Conservation (phyloP, 768 basidiomycete genomes). For the Termitomyces sp. region DNA sequence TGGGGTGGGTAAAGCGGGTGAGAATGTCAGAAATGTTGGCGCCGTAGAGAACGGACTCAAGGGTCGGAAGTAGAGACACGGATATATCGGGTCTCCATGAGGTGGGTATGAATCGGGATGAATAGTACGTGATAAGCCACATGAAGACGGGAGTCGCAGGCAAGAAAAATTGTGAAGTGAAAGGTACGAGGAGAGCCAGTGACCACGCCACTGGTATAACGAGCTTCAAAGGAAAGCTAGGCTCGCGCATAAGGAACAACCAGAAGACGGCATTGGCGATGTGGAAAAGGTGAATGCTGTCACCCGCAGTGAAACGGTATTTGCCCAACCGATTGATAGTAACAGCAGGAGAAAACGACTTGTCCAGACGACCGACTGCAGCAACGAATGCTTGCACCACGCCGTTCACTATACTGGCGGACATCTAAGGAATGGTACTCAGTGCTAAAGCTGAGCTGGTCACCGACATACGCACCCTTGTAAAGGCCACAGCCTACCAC, state of each 20-base stretch:
- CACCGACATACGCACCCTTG: background rate
- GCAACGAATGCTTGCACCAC: constrained; percentile 48
- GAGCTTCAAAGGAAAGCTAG: constrained; percentile 72
- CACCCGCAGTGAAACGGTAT: constrained; percentile 53
- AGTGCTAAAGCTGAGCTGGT: background rate
- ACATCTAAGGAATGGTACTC: constrained; percentile 6
- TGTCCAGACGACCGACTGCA: constrained; percentile 68
- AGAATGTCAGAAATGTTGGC: constrained; percentile 98
- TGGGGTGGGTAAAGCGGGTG: constrained; percentile 88
- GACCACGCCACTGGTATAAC: constrained; percentile 70
- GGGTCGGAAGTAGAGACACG: constrained; percentile 89
- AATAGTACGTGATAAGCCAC: constrained; percentile 86
- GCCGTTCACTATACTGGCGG: constrained; percentile 17
- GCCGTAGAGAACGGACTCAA: constrained; percentile 93
- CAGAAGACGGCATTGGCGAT: constrained; percentile 62
- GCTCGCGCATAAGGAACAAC: constrained; percentile 68
- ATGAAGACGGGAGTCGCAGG: constrained; percentile 85
- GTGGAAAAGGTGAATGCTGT: constrained; percentile 65
- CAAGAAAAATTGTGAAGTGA: constrained; percentile 88
- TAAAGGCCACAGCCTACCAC: background rate
- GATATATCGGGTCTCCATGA: constrained; percentile 77
- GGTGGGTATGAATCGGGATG: constrained; percentile 81
- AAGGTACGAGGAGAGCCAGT: constrained; percentile 70
- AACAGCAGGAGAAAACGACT: constrained; percentile 67
- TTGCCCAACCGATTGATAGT: constrained; percentile 57